Conservation (phyloP, 805 yeast species). For the Dipodascus albidus region DNA sequence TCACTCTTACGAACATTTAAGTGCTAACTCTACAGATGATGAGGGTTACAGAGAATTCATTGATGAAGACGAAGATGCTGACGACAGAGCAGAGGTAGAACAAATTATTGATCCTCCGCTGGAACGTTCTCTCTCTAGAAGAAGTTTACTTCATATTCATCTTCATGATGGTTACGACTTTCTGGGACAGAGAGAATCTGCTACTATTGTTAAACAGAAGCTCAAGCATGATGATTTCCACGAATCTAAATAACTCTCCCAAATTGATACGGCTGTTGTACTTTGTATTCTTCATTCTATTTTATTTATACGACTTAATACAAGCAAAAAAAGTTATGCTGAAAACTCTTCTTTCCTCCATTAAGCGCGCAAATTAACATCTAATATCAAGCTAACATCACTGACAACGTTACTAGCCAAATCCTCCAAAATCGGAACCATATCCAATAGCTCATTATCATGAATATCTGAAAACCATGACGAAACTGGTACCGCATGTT, state of each 20-base stretch:
- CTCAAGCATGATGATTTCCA: background rate
- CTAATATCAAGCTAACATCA: conserved; percentile 78
- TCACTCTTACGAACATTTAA: background rate
- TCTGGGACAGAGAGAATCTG: conserved; percentile 1
- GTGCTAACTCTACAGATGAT: background rate
- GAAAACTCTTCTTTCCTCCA: background rate
- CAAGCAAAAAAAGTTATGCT: background rate
- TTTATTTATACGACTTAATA: background rate
- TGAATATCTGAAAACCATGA: conserved; percentile 98
- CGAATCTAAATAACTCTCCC: background rate
- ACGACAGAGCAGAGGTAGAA: background rate
- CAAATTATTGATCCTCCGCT: background rate
- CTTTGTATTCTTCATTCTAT: conserved; percentile 1
- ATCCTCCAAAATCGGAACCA: conserved; percentile 84
- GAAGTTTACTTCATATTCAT: background rate
- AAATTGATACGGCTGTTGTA: too few species aligned
- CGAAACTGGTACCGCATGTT: conserved; percentile 92
- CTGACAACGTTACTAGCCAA: conserved; percentile 59
- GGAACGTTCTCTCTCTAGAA: background rate
- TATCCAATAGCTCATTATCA: conserved; percentile 86
- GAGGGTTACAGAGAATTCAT: background rate
- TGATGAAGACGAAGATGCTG: background rate
- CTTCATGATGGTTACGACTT: background rate
- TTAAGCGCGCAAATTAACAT: conserved; percentile 33
- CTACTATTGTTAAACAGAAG: background rate